phyloP scores from a whole-genome alignment of 441 rosid genomes.

The Manihot esculenta region DNA sequence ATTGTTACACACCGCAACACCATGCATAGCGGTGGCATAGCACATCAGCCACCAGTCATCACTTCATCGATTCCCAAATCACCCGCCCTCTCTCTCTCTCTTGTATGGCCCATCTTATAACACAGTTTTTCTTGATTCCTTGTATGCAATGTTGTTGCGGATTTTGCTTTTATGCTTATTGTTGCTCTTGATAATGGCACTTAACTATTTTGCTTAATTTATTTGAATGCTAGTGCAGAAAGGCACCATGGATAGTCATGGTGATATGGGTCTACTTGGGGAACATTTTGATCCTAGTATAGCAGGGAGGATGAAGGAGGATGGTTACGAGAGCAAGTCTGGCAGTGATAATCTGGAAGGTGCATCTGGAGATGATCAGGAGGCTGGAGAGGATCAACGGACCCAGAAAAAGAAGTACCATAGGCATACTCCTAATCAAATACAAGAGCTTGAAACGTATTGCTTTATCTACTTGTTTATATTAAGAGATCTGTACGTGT shows the following conservation, averaged over 20 bases:
- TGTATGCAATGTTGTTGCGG: slow-evolving; percentile 10
- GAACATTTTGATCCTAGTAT: slow-evolving; percentile 50
- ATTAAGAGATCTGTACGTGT: neutral
- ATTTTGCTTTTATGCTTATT: slow-evolving; percentile 13
- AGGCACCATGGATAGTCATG: slow-evolving; percentile 45
- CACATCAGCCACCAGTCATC: slow-evolving; percentile 21
- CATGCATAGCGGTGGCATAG: slow-evolving; percentile 29
- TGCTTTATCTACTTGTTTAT: neutral
- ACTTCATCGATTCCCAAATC: slow-evolving; percentile 22
- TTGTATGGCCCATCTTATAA: slow-evolving; percentile 16
- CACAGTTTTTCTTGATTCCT: slow-evolving; percentile 4
- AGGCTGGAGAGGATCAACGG: slow-evolving; percentile 46
- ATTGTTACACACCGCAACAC: slow-evolving; percentile 11
- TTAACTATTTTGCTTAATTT: neutral
- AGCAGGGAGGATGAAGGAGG: slow-evolving; percentile 51
- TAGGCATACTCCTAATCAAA: slow-evolving; percentile 75
- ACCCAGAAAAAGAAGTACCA: slow-evolving; percentile 73
- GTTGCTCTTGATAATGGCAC: neutral
- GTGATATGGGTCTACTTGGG: slow-evolving; percentile 41
- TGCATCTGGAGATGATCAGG: slow-evolving; percentile 64
- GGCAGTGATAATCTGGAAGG: slow-evolving; percentile 76
- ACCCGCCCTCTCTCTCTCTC: slow-evolving; percentile 28
- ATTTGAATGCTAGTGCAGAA: slow-evolving; percentile 37
- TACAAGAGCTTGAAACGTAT: slow-evolving; percentile 75
- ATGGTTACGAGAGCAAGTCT: slow-evolving; percentile 77